A percentile compares a stretch with the other conserved stretches of the same genome.
phyloP scores from a whole-genome alignment of 78 protist species.

The Thecamonas trahens region DNA sequence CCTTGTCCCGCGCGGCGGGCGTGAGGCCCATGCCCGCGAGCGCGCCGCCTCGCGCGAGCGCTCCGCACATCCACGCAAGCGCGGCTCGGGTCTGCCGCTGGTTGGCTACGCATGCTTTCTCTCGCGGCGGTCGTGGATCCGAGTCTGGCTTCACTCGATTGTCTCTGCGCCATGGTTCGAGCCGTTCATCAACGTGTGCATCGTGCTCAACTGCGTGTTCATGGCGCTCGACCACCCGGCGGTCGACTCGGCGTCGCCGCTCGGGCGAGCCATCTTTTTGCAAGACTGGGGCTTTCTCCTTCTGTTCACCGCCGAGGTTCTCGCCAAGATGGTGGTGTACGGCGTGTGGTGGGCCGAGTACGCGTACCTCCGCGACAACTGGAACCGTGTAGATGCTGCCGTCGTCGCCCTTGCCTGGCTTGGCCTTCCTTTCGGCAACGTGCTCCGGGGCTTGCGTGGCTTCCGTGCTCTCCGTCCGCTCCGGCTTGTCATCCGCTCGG shows the following conservation, averaged over 20 bases:
- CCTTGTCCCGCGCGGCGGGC: too few relatives aligned
- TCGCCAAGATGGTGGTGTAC: constrained; percentile 6
- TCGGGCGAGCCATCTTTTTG: neutral
- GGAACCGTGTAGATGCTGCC: constrained; percentile 17
- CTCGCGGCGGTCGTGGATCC: too few relatives aligned
- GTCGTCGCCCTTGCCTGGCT: neutral
- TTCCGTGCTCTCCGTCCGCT: neutral
- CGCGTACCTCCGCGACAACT: constrained; percentile 9
- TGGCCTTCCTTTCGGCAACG: neutral
- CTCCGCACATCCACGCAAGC: too few relatives aligned
- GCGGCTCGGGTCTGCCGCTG: neutral
- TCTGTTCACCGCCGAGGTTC: neutral
- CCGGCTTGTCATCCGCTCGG: neutral
- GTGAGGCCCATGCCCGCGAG: too few relatives aligned
- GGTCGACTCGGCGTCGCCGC: neutral
- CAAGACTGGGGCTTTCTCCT: neutral
- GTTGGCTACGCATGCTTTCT: neutral
- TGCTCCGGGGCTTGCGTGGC: neutral
- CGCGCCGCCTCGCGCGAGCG: too few relatives aligned
- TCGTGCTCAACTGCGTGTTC: too few relatives aligned
- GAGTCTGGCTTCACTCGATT: too few relatives aligned
- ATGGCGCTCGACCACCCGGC: too few relatives aligned
- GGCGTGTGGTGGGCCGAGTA: neutral
- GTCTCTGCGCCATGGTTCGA: too few relatives aligned
- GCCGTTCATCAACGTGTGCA: too few relatives aligned